Evolutionary conservation across 331 rosid species (phyloP).

Genomic region (Malus hybrid): DNA sequence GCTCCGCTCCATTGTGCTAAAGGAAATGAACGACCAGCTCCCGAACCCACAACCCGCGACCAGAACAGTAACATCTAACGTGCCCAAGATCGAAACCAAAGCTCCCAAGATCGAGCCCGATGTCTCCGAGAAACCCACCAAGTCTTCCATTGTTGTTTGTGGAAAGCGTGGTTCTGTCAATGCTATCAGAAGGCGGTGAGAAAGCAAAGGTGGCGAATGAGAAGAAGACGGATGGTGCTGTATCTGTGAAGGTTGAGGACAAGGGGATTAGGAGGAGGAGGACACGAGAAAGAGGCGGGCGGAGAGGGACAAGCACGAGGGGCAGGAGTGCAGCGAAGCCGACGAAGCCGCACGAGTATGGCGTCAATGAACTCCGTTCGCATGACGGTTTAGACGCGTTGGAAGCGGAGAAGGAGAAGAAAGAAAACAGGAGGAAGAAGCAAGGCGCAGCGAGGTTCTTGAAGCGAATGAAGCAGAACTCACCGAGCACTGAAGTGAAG

Average conservation of each 20-base stretch:
- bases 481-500: constrained; percentile 5
- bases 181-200: constrained; percentile 4
- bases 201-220: neutral
- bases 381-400: constrained; percentile 28
- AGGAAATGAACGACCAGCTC: constrained; percentile 24
- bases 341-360: constrained; percentile 17
- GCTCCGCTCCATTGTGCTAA: constrained; percentile 26
- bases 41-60: neutral
- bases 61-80: neutral
- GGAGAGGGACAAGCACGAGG: constrained; percentile 6
- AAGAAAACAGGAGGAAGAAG: constrained; percentile 24
- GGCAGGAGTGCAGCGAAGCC: constrained; percentile 6
- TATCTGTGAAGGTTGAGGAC: constrained; percentile 14
- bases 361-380: constrained; percentile 33
- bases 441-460: constrained; percentile 36
- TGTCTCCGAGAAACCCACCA: constrained; percentile 9
- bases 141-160: constrained; percentile 24
- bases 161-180: constrained; percentile 20
- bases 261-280: constrained; percentile 25
- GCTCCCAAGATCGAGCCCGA: constrained; percentile 12
- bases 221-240: constrained; percentile 8
- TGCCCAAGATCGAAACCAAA: constrained; percentile 11
- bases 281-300: constrained; percentile 10
- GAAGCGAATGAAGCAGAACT: constrained; percentile 42
- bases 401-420: constrained; percentile 21